A percentile compares a stretch with the other conserved stretches of the same genome.
These are phyloP conservation scores for Borovskyia barvae DNA, from an alignment of 208 protist genomes.

Conservation along the genomic window DNA sequence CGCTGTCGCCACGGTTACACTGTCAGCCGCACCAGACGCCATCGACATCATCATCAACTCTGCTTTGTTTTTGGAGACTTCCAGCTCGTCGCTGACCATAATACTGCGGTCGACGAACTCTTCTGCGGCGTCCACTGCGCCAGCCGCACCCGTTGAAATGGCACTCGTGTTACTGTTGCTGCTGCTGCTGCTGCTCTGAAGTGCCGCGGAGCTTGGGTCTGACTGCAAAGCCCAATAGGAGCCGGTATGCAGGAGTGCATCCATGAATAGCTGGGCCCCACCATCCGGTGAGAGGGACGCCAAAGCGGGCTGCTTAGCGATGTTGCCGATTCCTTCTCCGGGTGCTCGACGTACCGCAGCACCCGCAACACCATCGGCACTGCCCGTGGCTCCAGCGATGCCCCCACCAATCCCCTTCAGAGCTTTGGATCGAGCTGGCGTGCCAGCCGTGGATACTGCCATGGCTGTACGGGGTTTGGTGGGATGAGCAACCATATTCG, in stretches of 20 bases:
- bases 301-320: not conserved
- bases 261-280: conserved; percentile 19
- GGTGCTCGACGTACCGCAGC: not conserved
- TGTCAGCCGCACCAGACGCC: no score
- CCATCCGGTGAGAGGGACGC: conserved; percentile 8
- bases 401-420: not conserved
- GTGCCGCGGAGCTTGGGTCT: not conserved
- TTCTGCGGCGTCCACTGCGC: not conserved
- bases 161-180: not conserved
- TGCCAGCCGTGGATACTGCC: no score
- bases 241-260: conserved; percentile 19
- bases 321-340: conserved; percentile 1
- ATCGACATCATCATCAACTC: no score
- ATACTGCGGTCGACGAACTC: not conserved
- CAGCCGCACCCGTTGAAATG: no score
- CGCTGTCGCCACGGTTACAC: not conserved
- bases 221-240: conserved; percentile 20
- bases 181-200: not conserved
- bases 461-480: no score
- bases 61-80: not conserved
- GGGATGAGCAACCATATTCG: not conserved
- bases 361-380: not conserved
- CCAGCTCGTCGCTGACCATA: not conserved
- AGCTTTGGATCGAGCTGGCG: not conserved
- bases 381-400: not conserved